Evolutionary conservation across 2,329 filamentous ascomycete genomes (phyloP).

Genomic region (Trichoderma gracile): DNA sequence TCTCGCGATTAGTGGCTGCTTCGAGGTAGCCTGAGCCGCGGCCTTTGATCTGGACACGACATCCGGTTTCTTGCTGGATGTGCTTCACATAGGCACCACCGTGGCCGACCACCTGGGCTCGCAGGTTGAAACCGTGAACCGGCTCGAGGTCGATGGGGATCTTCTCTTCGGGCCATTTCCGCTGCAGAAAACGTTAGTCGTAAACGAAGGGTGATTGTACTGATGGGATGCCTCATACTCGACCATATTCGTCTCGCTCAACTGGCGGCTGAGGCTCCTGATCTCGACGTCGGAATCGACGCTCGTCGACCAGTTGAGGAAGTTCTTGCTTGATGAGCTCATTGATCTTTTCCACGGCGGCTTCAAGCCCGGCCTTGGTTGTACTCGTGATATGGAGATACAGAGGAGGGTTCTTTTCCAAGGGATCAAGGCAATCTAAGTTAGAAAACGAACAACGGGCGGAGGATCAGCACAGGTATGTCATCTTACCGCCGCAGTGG

Average conservation of each 20-base stretch:
- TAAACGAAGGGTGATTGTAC: conserved; percentile 26
- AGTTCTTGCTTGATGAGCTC: conserved; percentile 96
- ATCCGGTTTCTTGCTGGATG: conserved; percentile 92
- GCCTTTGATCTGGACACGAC: conserved; percentile 97
- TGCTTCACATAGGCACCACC: conserved; percentile 97
- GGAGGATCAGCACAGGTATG: conserved; percentile 28
- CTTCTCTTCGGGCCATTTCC: conserved; percentile 98
- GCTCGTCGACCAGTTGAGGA: conserved; percentile 91
- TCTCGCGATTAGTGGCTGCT: conserved; percentile 81
- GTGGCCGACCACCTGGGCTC: conserved; percentile 92
- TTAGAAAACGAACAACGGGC: background rate
- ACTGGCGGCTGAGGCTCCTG: conserved; percentile 65
- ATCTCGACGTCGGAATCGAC: conserved; percentile 83
- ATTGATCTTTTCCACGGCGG: conserved; percentile 83
- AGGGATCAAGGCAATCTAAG: background rate
- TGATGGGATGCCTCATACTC: conserved; percentile 51
- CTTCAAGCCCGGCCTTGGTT: conserved; percentile 85
- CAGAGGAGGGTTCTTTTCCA: conserved; percentile 76
- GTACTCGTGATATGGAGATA: conserved; percentile 96
- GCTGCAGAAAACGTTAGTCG: conserved; percentile 50
- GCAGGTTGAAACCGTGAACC: conserved; percentile 90
- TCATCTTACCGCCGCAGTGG: conserved; percentile 76
- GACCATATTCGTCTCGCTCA: conserved; percentile 87
- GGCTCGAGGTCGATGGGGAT: conserved; percentile 90
- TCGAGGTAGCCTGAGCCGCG: conserved; percentile 94